Evolutionary conservation across 148 eudicot species (phyloP).

Genomic region (Hydrangea macrophylla): DNA sequence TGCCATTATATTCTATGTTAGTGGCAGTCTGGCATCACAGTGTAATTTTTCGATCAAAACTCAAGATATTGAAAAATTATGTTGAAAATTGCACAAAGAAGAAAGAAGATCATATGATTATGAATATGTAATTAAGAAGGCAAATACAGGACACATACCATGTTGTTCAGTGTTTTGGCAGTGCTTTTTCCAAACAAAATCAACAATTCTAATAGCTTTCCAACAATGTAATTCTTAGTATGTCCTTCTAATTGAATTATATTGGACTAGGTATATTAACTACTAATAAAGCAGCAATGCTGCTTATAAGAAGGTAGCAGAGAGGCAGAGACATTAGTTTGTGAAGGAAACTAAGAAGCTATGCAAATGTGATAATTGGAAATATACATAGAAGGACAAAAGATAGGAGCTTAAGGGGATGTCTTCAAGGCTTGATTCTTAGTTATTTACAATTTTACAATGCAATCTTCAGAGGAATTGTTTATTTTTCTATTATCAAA

Average conservation of each 20-base stretch:
- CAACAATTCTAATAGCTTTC: too few species aligned
- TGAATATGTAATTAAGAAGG: neutral
- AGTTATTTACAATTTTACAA: slow-evolving; percentile 5
- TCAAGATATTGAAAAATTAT: too few species aligned
- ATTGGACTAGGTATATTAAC: neutral
- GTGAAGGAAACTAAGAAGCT: slow-evolving; percentile 14
- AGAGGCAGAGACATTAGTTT: too few species aligned
- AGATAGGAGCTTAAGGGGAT: neutral
- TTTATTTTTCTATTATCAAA: neutral
- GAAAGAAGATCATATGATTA: neutral
- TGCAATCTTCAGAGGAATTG: neutral
- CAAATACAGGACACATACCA: slow-evolving; percentile 9
- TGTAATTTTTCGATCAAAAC: too few species aligned
- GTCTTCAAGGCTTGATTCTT: slow-evolving; percentile 5
- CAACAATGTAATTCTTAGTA: neutral
- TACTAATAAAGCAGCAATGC: neutral
- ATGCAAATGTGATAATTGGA: neutral
- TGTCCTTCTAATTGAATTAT: neutral
- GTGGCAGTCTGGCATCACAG: too few species aligned
- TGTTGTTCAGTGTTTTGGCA: neutral
- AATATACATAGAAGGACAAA: slow-evolving; percentile 6
- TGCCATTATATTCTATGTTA: too few species aligned
- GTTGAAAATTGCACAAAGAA: too few species aligned
- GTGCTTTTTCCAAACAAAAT: neutral
- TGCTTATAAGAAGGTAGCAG: neutral